Evolutionary conservation across 352 stramenopile species (phyloP), one percentile per base, ranked within the genome.

Genomic region (Elongisporangium undulatum): DNA sequence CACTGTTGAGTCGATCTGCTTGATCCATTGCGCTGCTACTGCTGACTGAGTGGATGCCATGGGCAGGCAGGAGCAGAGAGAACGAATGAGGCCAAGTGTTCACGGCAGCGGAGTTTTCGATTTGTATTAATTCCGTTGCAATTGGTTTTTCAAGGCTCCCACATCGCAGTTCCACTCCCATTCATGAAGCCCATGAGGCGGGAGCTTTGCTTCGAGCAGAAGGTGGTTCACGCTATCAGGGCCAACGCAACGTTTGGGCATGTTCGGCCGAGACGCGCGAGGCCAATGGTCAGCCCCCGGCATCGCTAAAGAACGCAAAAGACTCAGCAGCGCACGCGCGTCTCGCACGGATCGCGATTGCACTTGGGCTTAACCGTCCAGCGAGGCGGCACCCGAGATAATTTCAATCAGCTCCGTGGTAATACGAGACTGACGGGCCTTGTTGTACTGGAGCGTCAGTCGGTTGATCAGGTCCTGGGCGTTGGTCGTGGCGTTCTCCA

Each of bases 401-500:
- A 98, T 98, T 87, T 98, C 95, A 82, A 98, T 98, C 55, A 98
- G 79, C 82, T 98, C 95, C 55, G 94, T 98, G 54, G 95, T 98
- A 83, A 98, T 98, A 68, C 95, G 89, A 45, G 95, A 85, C 74
- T 98, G 95, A 62, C 95, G 87, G 51, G 95, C 95, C 79, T 93
- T 93, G 79, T 95, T 95, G 82, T 95, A 95, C 63, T 83, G 67
- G 64, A 93, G 76, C 79, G 96, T 96, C 84, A 80, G 73, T 69
- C 77, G 90, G 66, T 96, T 93, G 75, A 99, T 99, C 79, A 99
- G 92, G 52, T 99, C 97, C 63, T 92, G 80, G 21, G 97, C 97
- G 77, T 99, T 99, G 74, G 97, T 98, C 39, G 94, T 98, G 50
- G 97, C 97, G 72, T 99, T 99, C 75, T 99, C 97, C 97, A 99